Percentiles rank a stretch among this genome's conserved stretches.
Evolutionary conservation across 805 yeast genomes (phyloP).

Genomic region (Maudiozyma saulgeensis): DNA sequence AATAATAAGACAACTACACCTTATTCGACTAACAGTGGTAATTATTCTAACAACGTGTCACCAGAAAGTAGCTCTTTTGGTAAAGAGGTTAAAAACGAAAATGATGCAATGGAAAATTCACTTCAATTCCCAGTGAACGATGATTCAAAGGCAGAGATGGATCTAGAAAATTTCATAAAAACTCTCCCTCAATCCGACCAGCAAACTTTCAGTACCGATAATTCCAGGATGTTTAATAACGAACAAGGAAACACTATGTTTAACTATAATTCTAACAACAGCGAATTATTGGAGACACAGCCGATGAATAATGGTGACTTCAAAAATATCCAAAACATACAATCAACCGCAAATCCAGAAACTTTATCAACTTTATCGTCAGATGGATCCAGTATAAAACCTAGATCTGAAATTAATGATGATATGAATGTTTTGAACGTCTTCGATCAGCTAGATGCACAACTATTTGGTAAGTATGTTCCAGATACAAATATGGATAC

Average conservation of each 20-base stretch:
- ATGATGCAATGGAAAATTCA: neutral
- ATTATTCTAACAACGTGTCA: neutral
- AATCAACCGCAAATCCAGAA: neutral
- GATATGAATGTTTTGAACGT: constrained; percentile 56
- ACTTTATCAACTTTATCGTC: neutral
- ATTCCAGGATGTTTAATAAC: neutral
- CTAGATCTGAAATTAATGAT: neutral
- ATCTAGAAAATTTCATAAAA: neutral
- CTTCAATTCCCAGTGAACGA: neutral
- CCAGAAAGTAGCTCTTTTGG: neutral
- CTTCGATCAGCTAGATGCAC: constrained; percentile 77
- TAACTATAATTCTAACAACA: constrained; percentile 2
- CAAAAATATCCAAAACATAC: neutral
- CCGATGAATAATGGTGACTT: neutral
- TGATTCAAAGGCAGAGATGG: neutral
- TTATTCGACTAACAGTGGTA: neutral
- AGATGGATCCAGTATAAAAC: neutral
- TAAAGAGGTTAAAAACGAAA: neutral
- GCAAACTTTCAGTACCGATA: neutral
- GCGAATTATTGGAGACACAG: neutral
- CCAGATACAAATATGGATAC: neutral
- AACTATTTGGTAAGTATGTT: constrained; percentile 64
- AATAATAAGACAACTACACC: neutral
- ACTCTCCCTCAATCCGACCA: neutral
- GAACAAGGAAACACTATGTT: constrained; percentile 2